These are phyloP conservation scores for Xenoacremonium recifei DNA, from an alignment of 2,329 filamentous ascomycete species.

Conservation along the genomic window DNA sequence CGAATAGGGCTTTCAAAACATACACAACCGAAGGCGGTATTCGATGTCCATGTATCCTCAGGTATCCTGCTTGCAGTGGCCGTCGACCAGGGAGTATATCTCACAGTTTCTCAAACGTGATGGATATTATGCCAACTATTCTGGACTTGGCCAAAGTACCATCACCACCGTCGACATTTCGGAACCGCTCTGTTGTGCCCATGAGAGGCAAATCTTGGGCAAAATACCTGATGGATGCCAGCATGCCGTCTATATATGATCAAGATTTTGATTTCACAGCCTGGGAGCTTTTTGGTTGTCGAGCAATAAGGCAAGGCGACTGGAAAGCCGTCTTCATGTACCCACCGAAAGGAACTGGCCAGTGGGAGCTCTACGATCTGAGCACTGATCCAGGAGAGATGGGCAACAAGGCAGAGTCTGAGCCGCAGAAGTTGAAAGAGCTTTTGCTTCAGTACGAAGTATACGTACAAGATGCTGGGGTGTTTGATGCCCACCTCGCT, in stretches of 20 bases:
- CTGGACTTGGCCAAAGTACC: slow-evolving; percentile 42
- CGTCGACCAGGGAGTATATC: slow-evolving; percentile 38
- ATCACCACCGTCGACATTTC: slow-evolving; percentile 22
- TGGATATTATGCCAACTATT: slow-evolving; percentile 47
- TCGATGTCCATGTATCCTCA: slow-evolving; percentile 11
- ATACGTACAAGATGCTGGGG: slow-evolving; percentile 9
- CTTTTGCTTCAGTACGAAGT: slow-evolving; percentile 8
- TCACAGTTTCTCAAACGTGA: slow-evolving; percentile 36
- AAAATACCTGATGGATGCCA: slow-evolving; percentile 12
- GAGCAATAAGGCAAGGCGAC: slow-evolving; percentile 50
- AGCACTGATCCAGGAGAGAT: slow-evolving; percentile 7
- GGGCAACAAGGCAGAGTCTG: slow-evolving; percentile 1
- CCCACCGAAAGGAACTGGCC: slow-evolving; percentile 3
- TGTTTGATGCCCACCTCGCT: slow-evolving; percentile 2
- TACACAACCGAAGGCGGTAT: slow-evolving; percentile 7
- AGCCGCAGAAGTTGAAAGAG: slow-evolving; percentile 1
- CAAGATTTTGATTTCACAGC: slow-evolving; percentile 47
- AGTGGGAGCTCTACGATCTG: slow-evolving; percentile 12
- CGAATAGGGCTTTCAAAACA: slow-evolving; percentile 34
- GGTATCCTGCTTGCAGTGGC: slow-evolving; percentile 27
- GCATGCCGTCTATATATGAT: slow-evolving; percentile 44
- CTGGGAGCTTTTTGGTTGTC: slow-evolving; percentile 54
- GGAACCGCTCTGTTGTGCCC: slow-evolving; percentile 44
- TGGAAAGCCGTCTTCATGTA: slow-evolving; percentile 57
- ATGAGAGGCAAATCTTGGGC: slow-evolving; percentile 42